Conservation (phyloP, 148 eudicot genomes). For the Cornus florida region DNA sequence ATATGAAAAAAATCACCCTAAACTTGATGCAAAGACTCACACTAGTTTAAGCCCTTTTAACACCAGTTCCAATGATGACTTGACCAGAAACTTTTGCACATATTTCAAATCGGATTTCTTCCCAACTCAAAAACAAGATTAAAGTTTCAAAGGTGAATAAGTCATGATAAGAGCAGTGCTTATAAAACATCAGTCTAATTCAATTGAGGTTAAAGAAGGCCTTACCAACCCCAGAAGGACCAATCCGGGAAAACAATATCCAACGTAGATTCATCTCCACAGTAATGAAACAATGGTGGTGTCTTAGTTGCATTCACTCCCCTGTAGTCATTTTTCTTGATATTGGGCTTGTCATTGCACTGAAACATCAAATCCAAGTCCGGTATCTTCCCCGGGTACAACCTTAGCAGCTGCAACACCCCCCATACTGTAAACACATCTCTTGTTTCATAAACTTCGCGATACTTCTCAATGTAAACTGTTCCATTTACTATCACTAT, state of each 20-base stretch:
- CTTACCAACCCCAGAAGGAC: constrained; percentile 69
- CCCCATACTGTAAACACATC: constrained; percentile 60
- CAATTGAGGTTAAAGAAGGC: background rate
- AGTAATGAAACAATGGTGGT: constrained; percentile 51
- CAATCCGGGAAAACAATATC: constrained; percentile 60
- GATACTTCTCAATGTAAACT: constrained; percentile 39
- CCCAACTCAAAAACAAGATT: too few relatives aligned
- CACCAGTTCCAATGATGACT: too few relatives aligned
- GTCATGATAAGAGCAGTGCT: background rate
- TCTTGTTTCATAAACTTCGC: constrained; percentile 41
- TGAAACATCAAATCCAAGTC: constrained; percentile 52
- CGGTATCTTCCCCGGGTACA: constrained; percentile 50
- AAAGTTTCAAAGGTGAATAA: too few relatives aligned
- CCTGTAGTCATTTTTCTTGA: constrained; percentile 21
- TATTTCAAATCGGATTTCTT: too few relatives aligned
- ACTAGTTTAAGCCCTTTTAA: too few relatives aligned
- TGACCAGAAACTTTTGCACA: too few relatives aligned
- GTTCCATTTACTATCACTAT: constrained; percentile 53
- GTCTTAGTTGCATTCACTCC: constrained; percentile 4
- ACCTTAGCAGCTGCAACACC: constrained; percentile 36
- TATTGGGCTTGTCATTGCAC: constrained; percentile 38
- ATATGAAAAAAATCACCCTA: too few relatives aligned
- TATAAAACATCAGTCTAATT: background rate
- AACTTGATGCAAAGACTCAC: too few relatives aligned
- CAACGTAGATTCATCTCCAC: constrained; percentile 41